Percentiles rank a stretch among this genome's conserved stretches.
Conservation (phyloP, 805 yeast species). For the Tetrapisispora arboricola region DNA sequence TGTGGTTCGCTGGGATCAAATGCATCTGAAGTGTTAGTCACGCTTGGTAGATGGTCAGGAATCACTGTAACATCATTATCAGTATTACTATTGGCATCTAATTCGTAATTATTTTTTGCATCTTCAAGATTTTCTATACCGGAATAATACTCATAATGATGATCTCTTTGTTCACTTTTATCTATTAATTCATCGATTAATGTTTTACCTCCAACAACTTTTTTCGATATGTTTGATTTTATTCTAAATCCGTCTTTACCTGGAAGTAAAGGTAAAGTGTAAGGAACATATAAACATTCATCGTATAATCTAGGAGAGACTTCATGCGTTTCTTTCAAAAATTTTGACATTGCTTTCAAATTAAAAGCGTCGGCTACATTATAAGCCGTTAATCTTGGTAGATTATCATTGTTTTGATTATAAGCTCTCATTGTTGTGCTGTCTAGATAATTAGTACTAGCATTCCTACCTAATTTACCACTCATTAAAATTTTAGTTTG, state of each 20-base stretch:
- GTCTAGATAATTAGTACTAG: neutral
- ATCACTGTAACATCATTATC: constrained; percentile 14
- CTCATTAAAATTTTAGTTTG: neutral
- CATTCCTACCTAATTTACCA: neutral
- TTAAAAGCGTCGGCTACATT: constrained; percentile 77
- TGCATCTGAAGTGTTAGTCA: constrained; percentile 36
- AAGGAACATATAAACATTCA: constrained; percentile 88
- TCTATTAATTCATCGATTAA: constrained; percentile 70
- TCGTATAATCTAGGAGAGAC: constrained; percentile 83
- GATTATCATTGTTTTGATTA: constrained; percentile 28
- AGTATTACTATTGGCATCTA: constrained; percentile 20
- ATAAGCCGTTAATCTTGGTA: constrained; percentile 86
- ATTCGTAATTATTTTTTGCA: constrained; percentile 35
- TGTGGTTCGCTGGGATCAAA: constrained; percentile 93
- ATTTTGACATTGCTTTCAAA: constrained; percentile 50
- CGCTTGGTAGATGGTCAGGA: constrained; percentile 23
- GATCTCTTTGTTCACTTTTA: constrained; percentile 77
- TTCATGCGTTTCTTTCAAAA: constrained; percentile 59
- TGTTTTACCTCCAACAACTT: constrained; percentile 32
- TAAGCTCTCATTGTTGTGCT: neutral
- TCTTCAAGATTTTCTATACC: constrained; percentile 57
- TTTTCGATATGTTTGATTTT: constrained; percentile 46
- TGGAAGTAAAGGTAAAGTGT: constrained; percentile 74
- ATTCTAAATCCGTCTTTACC: constrained; percentile 73
- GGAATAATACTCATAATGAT: constrained; percentile 82